These are phyloP conservation scores for Fragosphaeria purpurea DNA, from an alignment of 2,329 filamentous ascomycete species.

Conservation along the genomic window DNA sequence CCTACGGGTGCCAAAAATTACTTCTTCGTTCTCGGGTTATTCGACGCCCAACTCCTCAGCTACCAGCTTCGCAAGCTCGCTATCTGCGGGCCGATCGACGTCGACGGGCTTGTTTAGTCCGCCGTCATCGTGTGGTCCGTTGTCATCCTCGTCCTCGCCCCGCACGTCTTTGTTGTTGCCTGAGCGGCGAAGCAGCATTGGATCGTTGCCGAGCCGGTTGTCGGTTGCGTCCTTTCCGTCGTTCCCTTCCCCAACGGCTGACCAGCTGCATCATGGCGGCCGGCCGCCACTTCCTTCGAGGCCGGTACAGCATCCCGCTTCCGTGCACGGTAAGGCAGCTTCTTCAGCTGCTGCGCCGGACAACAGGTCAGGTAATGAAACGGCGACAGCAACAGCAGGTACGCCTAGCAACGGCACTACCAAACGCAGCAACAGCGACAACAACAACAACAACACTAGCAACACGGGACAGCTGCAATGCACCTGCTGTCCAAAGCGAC, in stretches of 20 bases:
- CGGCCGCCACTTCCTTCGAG: background rate
- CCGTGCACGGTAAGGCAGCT: background rate
- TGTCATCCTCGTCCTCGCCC: slow-evolving; percentile 11
- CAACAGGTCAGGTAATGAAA: background rate
- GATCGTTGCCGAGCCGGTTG: slow-evolving; percentile 12
- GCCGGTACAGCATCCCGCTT: background rate
- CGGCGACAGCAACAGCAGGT: background rate
- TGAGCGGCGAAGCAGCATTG: slow-evolving; percentile 12
- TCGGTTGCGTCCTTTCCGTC: slow-evolving; percentile 12
- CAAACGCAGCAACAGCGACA: background rate
- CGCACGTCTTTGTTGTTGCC: slow-evolving; percentile 10
- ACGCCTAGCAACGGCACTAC: background rate
- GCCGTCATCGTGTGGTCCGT: slow-evolving; percentile 9
- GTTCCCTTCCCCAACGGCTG: background rate
- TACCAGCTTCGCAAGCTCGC: slow-evolving; percentile 13
- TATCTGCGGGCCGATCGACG: slow-evolving; percentile 7
- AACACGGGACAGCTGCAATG: slow-evolving; percentile 3
- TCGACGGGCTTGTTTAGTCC: slow-evolving; percentile 7
- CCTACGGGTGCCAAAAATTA: background rate
- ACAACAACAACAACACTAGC: background rate
- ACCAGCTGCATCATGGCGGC: background rate
- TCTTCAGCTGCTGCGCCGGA: background rate
- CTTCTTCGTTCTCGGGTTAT: slow-evolving; percentile 8
- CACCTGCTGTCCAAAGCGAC: slow-evolving; percentile 13
- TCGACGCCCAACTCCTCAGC: slow-evolving; percentile 14